Percentiles rank a stretch among this genome's conserved stretches.
phyloP scores from a whole-genome alignment of 2,329 filamentous ascomycete genomes.

The Trichoderma semiorbis region DNA sequence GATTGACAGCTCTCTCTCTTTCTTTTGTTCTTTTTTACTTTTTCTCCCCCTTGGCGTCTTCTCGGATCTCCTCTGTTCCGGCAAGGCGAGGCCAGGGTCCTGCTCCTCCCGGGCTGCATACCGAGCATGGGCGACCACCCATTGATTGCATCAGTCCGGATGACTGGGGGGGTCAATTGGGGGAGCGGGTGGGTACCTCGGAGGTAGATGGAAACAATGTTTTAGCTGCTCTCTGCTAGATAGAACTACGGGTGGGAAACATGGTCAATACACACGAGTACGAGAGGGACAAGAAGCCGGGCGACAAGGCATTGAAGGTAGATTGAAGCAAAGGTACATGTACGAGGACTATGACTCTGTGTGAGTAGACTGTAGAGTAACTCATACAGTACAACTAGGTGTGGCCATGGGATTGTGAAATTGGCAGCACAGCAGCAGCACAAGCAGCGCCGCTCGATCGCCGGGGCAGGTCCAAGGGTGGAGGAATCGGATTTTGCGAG shows the following conservation, averaged over 20 bases:
- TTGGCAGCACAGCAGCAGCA: background rate
- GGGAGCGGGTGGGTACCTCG: background rate
- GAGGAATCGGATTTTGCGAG: conserved; percentile 10
- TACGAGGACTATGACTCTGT: no score
- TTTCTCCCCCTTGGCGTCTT: background rate
- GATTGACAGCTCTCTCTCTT: background rate
- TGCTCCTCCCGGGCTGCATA: background rate
- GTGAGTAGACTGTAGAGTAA: no score
- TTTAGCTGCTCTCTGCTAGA: background rate
- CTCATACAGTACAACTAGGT: no score
- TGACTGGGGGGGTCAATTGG: background rate
- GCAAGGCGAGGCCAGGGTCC: background rate
- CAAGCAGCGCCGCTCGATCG: background rate
- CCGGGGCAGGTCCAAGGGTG: background rate
- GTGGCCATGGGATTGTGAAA: background rate
- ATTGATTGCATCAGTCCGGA: conserved; percentile 14
- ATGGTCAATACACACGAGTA: background rate
- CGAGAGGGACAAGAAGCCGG: background rate
- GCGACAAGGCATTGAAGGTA: no score
- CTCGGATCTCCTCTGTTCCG: conserved; percentile 5
- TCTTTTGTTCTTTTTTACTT: background rate
- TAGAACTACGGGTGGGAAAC: background rate
- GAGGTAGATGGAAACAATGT: background rate
- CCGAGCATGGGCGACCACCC: background rate
- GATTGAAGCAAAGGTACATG: no score